Percentiles rank a stretch among this genome's conserved stretches.
Conservation (phyloP, 139 green algal genomes). For the Chlamydomonas schloesseri region DNA sequence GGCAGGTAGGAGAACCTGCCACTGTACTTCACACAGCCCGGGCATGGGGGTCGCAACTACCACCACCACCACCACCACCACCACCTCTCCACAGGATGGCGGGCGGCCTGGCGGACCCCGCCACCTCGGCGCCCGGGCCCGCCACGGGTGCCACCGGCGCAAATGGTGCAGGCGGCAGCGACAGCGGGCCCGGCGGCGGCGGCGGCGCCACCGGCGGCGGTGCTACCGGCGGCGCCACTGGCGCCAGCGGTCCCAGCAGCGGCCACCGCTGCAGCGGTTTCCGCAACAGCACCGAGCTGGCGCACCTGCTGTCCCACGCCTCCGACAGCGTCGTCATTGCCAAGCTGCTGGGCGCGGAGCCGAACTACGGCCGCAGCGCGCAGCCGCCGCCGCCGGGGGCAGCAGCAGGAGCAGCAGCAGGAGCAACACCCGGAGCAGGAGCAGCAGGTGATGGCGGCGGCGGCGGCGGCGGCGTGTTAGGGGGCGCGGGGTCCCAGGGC, state of each 20-base stretch:
- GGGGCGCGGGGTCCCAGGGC: neutral
- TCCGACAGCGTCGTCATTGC: neutral
- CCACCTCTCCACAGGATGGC: conserved; percentile 39
- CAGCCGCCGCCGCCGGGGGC: neutral
- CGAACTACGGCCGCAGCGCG: neutral
- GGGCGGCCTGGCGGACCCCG: neutral
- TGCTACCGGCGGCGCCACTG: too few species aligned
- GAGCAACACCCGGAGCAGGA: neutral
- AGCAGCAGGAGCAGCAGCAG: neutral
- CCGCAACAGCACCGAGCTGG: conserved; percentile 15
- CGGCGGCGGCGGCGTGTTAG: neutral
- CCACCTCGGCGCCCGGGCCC: too few species aligned
- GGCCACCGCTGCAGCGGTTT: neutral
- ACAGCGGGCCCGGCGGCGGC: too few species aligned
- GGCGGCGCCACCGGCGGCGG: too few species aligned
- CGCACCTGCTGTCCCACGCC: neutral
- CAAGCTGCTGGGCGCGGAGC: conserved; percentile 9
- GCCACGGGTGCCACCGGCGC: too few species aligned
- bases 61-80: too few species aligned
- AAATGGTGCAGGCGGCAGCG: neutral
- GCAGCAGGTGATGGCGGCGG: neutral
- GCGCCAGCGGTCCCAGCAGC: too few species aligned
- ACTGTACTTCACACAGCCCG: too few species aligned
- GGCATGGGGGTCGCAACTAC: too few species aligned
- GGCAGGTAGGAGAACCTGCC: too few species aligned